A percentile compares a stretch with the other conserved stretches of the same genome.
phyloP scores from a whole-genome alignment of 164 flowering plant genomes.

The Umbellularia californica region DNA sequence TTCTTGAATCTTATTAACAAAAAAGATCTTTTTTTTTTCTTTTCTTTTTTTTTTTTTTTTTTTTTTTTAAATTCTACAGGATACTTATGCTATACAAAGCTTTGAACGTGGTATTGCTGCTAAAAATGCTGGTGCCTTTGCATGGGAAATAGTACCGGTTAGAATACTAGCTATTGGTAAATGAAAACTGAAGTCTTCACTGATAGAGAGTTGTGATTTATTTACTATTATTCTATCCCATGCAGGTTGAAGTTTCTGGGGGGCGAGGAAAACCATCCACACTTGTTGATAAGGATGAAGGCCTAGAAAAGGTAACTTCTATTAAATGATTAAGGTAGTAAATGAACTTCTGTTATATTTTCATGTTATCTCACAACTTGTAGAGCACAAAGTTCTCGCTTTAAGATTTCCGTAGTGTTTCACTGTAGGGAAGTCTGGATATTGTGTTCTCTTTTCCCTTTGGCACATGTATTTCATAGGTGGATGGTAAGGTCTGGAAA shows the following conservation, averaged over 20 bases:
- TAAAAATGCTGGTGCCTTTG: conserved; percentile 58
- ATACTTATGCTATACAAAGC: conserved; percentile 75
- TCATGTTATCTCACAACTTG: not conserved
- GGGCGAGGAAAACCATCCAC: conserved; percentile 63
- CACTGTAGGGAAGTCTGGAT: not conserved
- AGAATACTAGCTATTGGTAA: conserved; percentile 11
- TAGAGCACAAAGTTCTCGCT: not conserved
- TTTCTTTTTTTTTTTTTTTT: too few relatives aligned
- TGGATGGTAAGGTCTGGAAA: too few relatives aligned
- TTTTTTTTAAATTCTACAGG: conserved; percentile 38
- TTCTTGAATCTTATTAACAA: not conserved
- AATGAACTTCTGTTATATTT: not conserved
- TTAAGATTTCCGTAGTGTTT: not conserved
- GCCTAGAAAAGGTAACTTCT: conserved; percentile 59
- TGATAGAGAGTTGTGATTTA: not conserved
- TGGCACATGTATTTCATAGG: too few relatives aligned
- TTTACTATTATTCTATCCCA: not conserved
- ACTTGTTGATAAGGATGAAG: conserved; percentile 64
- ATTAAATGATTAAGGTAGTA: not conserved
- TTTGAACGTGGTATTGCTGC: conserved; percentile 95
- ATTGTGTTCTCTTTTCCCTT: not conserved
- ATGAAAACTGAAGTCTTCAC: not conserved
- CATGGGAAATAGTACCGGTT: conserved; percentile 91
- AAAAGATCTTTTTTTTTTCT: not conserved
- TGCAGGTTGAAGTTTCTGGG: conserved; percentile 64